These are phyloP conservation scores for Magnusiomyces fungicola DNA, from an alignment of 1,139 yeast genomes.

Conservation along the genomic window DNA sequence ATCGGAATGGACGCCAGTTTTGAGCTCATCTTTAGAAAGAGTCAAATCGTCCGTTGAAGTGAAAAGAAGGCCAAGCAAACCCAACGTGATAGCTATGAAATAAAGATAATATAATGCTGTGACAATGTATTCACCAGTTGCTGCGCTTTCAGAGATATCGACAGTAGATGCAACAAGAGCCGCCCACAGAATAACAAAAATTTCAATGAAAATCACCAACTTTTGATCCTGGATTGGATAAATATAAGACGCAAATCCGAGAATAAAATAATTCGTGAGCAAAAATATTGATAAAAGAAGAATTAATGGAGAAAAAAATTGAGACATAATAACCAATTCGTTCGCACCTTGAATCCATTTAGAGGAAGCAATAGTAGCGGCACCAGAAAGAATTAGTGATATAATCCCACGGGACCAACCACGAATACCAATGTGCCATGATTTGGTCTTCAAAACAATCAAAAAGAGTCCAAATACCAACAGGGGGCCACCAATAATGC, in stretches of 20 bases:
- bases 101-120: slow-evolving; percentile 47
- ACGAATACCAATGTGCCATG: slow-evolving; percentile 40
- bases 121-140: slow-evolving; percentile 54
- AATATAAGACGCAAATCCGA: slow-evolving; percentile 45
- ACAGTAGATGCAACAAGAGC: slow-evolving; percentile 45
- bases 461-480: slow-evolving; percentile 43
- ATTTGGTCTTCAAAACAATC: slow-evolving; percentile 40
- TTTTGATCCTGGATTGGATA: slow-evolving; percentile 69
- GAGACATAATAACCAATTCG: slow-evolving; percentile 54
- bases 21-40: neutral
- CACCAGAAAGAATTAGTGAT: slow-evolving; percentile 41
- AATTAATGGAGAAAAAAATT: slow-evolving; percentile 44
- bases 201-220: slow-evolving; percentile 53
- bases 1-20: neutral
- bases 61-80: slow-evolving; percentile 38
- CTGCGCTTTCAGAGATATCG: slow-evolving; percentile 38
- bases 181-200: slow-evolving; percentile 52
- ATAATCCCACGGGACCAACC: slow-evolving; percentile 53
- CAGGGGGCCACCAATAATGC: slow-evolving; percentile 51
- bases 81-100: slow-evolving; percentile 48
- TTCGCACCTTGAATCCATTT: slow-evolving; percentile 38
- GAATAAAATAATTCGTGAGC: slow-evolving; percentile 47
- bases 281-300: slow-evolving; percentile 42
- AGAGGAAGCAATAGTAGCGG: slow-evolving; percentile 35
- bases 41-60: slow-evolving; percentile 21